Conservation (phyloP, 2,329 filamentous ascomycete genomes). For the Fusarium humuli region DNA sequence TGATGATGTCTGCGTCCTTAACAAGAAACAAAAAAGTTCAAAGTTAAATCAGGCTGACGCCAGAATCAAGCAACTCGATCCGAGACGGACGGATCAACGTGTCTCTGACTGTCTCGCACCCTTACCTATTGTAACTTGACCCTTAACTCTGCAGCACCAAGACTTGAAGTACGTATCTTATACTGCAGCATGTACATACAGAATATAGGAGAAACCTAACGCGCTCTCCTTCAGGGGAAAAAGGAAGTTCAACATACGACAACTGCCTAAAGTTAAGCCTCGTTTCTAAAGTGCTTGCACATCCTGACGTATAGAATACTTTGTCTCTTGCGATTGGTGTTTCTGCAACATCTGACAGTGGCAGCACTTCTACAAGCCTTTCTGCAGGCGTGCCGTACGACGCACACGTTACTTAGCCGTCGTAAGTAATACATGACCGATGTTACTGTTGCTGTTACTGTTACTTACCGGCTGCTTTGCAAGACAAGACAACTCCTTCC, state of each 20-base stretch:
- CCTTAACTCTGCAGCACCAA: constrained; percentile 33
- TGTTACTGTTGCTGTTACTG: not conserved
- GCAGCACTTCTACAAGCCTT: constrained; percentile 37
- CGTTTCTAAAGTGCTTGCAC: constrained; percentile 43
- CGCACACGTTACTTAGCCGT: constrained; percentile 9
- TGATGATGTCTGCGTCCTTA: constrained; percentile 34
- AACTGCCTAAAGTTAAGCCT: constrained; percentile 17
- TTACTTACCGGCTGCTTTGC: not conserved
- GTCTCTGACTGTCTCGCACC: constrained; percentile 35
- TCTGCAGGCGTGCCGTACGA: constrained; percentile 31
- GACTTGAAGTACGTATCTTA: constrained; percentile 5
- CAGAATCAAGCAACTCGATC: constrained; percentile 34
- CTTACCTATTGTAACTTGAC: constrained; percentile 20
- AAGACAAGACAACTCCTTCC: constrained; percentile 10
- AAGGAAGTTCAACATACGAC: constrained; percentile 3
- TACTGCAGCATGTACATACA: not conserved
- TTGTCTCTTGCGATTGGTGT: constrained; percentile 24
- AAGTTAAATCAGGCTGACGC: constrained; percentile 11
- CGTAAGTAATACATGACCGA: constrained; percentile 7
- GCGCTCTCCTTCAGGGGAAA: constrained; percentile 28
- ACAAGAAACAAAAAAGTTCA: constrained; percentile 26
- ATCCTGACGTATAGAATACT: constrained; percentile 26
- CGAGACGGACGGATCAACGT: constrained; percentile 14
- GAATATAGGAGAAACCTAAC: constrained; percentile 19
- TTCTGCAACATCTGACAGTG: constrained; percentile 33